Evolutionary conservation across 148 eudicot genomes (phyloP), one percentile per base, ranked within the genome.

Genomic region (Diospyros lotus): DNA sequence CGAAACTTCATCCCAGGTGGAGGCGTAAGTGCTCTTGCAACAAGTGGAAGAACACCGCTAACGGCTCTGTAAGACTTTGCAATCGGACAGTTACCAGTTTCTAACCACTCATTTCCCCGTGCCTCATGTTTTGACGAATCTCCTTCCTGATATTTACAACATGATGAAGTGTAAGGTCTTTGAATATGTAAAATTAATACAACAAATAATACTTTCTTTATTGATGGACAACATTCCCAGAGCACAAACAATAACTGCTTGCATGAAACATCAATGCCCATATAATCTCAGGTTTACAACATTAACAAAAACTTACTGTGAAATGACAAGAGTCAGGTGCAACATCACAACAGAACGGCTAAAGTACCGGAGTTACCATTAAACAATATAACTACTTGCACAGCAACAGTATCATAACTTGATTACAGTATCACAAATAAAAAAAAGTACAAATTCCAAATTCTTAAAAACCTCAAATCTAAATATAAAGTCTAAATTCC

Each of bases 11-110:
- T 60, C 51, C 89, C 94, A 11, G 93, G 77, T 38, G 92, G 92
- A 2, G 89, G 97, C 72, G 81, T 83, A 58, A 88, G 80, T 66
- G 83, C 84, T 64, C 85, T 75, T 15, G 92, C 92, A 53, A 89
- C 89, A 3, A 91, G 84, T 14, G 97, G 92, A 69, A 91, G 78
- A 6, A 89, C 87, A 18, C 62, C 70, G 28, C 87, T 78, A 7
- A 89, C 89, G 1, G 97, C 94, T 76, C 92, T 81, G 69, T 85
- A 89, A 7, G 94, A 88, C 73, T 89, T 91, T 4, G 97, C 93
- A 15, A 91, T 84, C 3, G 97, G 93, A 39, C 93, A 91, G 77
- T 89, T 88, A 13, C 94, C 97, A 0, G 76, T 79, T 74, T 84
- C 72, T 66, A 92, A 68, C 97, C 94, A 92, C 73, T 89, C 94